These are phyloP conservation scores for Litchi chinensis DNA, from an alignment of 345 rosid species.

Conservation along the genomic window DNA sequence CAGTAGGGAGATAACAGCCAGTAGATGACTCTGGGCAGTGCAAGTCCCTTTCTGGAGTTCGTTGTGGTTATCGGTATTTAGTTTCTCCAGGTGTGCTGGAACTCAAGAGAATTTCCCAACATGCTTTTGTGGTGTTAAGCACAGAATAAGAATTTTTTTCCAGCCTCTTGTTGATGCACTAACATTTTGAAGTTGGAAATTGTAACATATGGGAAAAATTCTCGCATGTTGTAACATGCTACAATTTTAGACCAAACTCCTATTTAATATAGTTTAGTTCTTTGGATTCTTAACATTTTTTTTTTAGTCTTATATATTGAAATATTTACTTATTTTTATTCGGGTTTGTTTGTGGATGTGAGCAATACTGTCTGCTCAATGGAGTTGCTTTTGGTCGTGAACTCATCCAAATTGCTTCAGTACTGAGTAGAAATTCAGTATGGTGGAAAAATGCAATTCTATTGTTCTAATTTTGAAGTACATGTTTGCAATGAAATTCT, in stretches of 20 bases:
- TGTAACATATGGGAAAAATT: not conserved
- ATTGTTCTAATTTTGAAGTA: too few species aligned
- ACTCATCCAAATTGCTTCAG: too few species aligned
- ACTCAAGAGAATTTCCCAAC: not conserved
- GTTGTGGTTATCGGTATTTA: not conserved
- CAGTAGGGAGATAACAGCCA: not conserved
- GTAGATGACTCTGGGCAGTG: not conserved
- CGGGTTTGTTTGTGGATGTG: too few species aligned
- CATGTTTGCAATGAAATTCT: too few species aligned
- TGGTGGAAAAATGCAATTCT: too few species aligned
- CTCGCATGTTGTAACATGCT: not conserved
- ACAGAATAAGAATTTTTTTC: not conserved
- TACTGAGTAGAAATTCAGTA: too few species aligned
- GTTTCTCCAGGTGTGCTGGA: not conserved
- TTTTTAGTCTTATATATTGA: not conserved
- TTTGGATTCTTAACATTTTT: not conserved
- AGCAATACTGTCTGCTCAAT: too few species aligned
- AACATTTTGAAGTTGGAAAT: not conserved
- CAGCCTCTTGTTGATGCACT: not conserved
- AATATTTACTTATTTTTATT: not conserved
- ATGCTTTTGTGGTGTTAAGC: not conserved
- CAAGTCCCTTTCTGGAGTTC: not conserved
- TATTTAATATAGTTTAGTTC: not conserved
- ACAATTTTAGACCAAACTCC: not conserved
- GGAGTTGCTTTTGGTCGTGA: too few species aligned